Conservation (phyloP, 2,329 filamentous ascomycete species). For the Daldinia sp. region DNA sequence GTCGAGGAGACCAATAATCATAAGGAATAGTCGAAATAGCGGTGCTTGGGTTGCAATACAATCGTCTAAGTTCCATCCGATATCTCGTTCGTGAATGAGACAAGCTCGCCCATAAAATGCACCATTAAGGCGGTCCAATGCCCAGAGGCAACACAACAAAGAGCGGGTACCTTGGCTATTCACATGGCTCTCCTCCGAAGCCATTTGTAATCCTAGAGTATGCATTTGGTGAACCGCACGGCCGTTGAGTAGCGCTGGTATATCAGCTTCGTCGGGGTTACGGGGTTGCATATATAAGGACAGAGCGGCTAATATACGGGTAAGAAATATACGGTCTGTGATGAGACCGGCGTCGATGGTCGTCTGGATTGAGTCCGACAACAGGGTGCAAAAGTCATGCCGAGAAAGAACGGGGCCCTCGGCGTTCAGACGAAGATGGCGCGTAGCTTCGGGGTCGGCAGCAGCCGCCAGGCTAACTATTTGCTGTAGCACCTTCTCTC, state of each 20-base stretch:
- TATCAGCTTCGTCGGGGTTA: conserved; percentile 61
- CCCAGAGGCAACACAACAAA: conserved; percentile 68
- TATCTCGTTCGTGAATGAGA: conserved; percentile 67
- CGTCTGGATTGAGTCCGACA: conserved; percentile 59
- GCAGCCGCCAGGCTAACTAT: conserved; percentile 64
- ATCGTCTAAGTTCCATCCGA: conserved; percentile 61
- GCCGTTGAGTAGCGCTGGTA: conserved; percentile 61
- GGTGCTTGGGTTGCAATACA: conserved; percentile 61
- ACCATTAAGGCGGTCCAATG: conserved; percentile 66
- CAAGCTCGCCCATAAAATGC: conserved; percentile 68
- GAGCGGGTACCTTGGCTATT: conserved; percentile 54
- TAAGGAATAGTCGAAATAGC: conserved; percentile 65
- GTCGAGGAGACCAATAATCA: conserved; percentile 63
- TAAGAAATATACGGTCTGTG: conserved; percentile 61
- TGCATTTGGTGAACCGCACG: conserved; percentile 66
- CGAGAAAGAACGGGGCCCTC: conserved; percentile 52
- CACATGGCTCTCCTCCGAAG: conserved; percentile 42
- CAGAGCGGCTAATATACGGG: conserved; percentile 62
- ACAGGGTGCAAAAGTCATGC: conserved; percentile 57
- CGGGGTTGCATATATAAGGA: conserved; percentile 68
- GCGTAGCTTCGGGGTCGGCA: conserved; percentile 56
- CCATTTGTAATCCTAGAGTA: conserved; percentile 64
- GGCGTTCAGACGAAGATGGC: conserved; percentile 55
- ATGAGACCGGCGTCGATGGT: conserved; percentile 63
- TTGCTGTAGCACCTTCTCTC: conserved; percentile 58